Conservation (phyloP, 768 basidiomycete genomes). For the Serendipita indica region DNA sequence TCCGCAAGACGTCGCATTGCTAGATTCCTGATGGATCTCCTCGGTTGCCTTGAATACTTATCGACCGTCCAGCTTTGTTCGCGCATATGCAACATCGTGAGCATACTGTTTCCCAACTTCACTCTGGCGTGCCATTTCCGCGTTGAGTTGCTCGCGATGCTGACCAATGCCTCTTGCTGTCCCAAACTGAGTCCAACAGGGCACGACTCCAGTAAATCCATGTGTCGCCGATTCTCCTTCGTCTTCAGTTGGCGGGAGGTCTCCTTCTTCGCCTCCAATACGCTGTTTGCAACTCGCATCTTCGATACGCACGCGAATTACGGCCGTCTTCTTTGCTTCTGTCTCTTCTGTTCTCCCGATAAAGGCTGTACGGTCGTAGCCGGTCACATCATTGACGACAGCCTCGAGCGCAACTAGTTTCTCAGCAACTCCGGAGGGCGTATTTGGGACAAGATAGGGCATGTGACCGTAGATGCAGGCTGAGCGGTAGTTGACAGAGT, state of each 20-base stretch:
- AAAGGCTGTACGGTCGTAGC: constrained; percentile 4
- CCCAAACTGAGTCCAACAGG: constrained; percentile 9
- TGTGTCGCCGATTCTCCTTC: not conserved
- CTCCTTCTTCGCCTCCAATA: not conserved
- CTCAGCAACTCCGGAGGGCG: not conserved
- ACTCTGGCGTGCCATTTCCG: too few relatives aligned
- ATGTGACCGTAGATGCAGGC: not conserved
- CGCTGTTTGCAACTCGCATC: constrained; percentile 6
- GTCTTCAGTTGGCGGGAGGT: not conserved
- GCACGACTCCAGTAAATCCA: constrained; percentile 5
- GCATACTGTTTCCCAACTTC: not conserved
- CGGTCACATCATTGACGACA: constrained; percentile 2
- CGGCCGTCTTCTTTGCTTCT: not conserved
- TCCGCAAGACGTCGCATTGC: too few relatives aligned
- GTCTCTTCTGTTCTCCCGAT: not conserved
- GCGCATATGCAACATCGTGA: not conserved
- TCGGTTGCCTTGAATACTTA: too few relatives aligned
- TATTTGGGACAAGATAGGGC: not conserved
- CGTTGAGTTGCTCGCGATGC: not conserved
- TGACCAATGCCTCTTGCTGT: not conserved
- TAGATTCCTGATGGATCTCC: too few relatives aligned
- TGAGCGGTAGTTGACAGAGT: constrained; percentile 5
- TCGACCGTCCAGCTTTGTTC: not conserved
- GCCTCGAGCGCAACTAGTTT: not conserved
- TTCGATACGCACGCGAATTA: constrained; percentile 1